A percentile compares a stretch with the other conserved stretches of the same genome.
Evolutionary conservation across 257 asterid genomes (phyloP).

Genomic region (Fraxinus pennsylvanica): DNA sequence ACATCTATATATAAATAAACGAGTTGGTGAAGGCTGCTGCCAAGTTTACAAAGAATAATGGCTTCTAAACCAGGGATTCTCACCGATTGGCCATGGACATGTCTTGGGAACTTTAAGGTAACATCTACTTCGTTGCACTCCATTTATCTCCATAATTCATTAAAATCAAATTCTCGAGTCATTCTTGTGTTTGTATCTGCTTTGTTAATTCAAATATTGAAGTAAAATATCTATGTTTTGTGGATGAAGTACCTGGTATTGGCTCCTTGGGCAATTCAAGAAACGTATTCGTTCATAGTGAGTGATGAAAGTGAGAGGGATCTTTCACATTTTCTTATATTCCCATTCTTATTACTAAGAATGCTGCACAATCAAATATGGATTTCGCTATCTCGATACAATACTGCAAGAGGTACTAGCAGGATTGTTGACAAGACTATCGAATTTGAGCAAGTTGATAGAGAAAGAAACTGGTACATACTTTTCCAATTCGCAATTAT

Average conservation of each 20-base stretch:
- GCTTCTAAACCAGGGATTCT: constrained; percentile 46
- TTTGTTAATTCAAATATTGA: neutral
- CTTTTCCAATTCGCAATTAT: too few species aligned
- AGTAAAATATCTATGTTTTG: neutral
- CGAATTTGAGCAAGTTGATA: constrained; percentile 83
- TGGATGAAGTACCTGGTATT: constrained; percentile 54
- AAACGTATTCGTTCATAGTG: constrained; percentile 40
- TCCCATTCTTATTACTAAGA: constrained; percentile 59
- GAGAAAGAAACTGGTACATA: constrained; percentile 74
- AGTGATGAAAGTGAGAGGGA: constrained; percentile 46
- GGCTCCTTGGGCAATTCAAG: constrained; percentile 62
- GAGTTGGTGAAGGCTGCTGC: neutral
- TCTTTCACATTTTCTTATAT: constrained; percentile 33
- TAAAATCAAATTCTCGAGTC: neutral
- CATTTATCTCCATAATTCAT: neutral
- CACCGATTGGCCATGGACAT: constrained; percentile 48
- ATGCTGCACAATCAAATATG: constrained; percentile 70
- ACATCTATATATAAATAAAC: too few species aligned
- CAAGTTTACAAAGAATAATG: neutral
- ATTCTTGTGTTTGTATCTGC: too few species aligned
- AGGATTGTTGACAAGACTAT: constrained; percentile 76
- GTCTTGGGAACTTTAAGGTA: constrained; percentile 50
- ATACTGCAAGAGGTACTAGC: constrained; percentile 68
- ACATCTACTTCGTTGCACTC: neutral
- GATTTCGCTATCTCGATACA: constrained; percentile 68